Evolutionary conservation across 2,329 filamentous ascomycete genomes (phyloP).

Genomic region (Fusarium redolens): DNA sequence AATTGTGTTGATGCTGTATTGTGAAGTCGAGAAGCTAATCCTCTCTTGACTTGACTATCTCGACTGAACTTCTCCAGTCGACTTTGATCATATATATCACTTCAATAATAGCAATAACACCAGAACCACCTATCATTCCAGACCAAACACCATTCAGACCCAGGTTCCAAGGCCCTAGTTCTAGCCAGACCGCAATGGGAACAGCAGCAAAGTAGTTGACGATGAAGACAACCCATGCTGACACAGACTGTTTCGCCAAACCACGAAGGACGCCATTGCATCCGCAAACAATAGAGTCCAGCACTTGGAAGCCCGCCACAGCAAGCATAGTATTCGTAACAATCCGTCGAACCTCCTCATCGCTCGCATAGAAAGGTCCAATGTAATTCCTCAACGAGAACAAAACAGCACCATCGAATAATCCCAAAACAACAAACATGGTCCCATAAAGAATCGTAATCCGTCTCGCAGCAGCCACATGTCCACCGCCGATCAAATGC

Average conservation of each 20-base stretch:
- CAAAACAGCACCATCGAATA: conserved; percentile 15
- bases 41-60: conserved; percentile 18
- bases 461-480: conserved; percentile 8
- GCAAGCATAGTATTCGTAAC: conserved; percentile 15
- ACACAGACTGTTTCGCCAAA: conserved; percentile 21
- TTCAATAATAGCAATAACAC: conserved; percentile 4
- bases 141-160: conserved; percentile 28
- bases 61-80: conserved; percentile 23
- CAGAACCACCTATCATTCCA: conserved; percentile 20
- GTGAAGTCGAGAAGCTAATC: neutral
- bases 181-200: conserved; percentile 24
- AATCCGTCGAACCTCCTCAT: conserved; percentile 4
- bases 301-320: conserved; percentile 14
- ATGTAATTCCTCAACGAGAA: conserved; percentile 12
- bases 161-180: conserved; percentile 4
- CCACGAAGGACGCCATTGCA: conserved; percentile 31
- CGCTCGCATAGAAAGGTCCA: conserved; percentile 18
- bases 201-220: conserved; percentile 34
- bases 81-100: conserved; percentile 25
- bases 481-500: conserved; percentile 22
- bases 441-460: conserved; percentile 19
- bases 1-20: neutral
- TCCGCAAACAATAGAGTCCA: conserved; percentile 22
- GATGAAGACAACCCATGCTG: conserved; percentile 27
- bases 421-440: conserved; percentile 12